A percentile compares a stretch with the other conserved stretches of the same genome.
These are phyloP conservation scores for Aureobasidium musti DNA, from an alignment of 2,329 filamentous ascomycete species.

Conservation along the genomic window DNA sequence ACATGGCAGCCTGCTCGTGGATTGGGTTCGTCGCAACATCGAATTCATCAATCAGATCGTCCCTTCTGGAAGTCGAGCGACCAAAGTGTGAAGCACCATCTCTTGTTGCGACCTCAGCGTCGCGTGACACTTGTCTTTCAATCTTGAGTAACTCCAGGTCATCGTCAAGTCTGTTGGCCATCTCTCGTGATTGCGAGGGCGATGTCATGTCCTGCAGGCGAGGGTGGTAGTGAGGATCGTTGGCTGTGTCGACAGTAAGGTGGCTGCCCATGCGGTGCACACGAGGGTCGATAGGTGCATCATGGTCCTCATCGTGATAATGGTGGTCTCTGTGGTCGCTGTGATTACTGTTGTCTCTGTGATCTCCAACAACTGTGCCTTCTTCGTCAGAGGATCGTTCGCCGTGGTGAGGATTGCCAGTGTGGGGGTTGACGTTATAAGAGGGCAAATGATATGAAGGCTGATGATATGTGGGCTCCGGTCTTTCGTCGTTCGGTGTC, in stretches of 20 bases:
- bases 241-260: conserved; percentile 53
- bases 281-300: conserved; percentile 10
- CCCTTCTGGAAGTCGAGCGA: conserved; percentile 54
- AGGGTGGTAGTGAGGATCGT: conserved; percentile 40
- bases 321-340: conserved; percentile 14
- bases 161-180: conserved; percentile 63
- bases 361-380: conserved; percentile 41
- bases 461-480: conserved; percentile 40
- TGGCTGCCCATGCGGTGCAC: conserved; percentile 42
- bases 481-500: conserved; percentile 41
- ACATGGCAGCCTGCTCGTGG: conserved; percentile 66
- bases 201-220: conserved; percentile 42
- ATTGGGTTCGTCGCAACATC: conserved; percentile 68
- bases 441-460: conserved; percentile 34
- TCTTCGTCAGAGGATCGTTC: conserved; percentile 42
- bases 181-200: conserved; percentile 60
- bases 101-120: conserved; percentile 44
- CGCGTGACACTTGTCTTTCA: conserved; percentile 60
- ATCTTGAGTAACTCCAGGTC: conserved; percentile 66
- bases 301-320: conserved; percentile 9
- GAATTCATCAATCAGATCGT: conserved; percentile 65
- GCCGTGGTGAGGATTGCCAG: conserved; percentile 5
- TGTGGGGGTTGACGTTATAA: conserved; percentile 40
- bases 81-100: conserved; percentile 50
- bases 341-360: conserved; percentile 30